Base-by-base conservation (phyloP, 441 rosid species). In the Euphorbia celastroides region DNA sequence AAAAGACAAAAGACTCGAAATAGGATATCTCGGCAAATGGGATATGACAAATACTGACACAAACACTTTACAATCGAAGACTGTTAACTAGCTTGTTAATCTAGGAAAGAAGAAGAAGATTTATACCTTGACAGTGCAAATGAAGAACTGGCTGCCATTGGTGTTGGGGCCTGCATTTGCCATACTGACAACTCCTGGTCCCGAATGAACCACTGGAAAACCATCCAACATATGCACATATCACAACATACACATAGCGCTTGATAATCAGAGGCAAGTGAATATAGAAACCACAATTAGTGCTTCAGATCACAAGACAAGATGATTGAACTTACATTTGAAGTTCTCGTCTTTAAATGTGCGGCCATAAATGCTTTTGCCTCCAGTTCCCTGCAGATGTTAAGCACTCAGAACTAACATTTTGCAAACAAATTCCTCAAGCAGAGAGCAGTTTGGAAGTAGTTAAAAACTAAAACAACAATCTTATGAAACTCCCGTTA, bases 131-230 rank as follows among this genome's bases (percentile, higher is more conserved):
- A 92, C 96, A 30, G 98, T 95, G 85, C 98, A 92, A 72, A 95
- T 88, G 73, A 95, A 95, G 75, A 92, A 90, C 72, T 95, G 98
- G 73, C 99, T 95, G 46, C 99, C 98, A 56, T 95, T 94, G 61
- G 99, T 94, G 77, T 94, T 92, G 32, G 99, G 98, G 54, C 99
- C 98, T 63, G 98, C 98, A 83, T 95, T 95, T 59, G 98, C 99
- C 99, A 95, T 95, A 70, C 99, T 90, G 63, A 90, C 65, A 72
- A 95, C 79, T 74, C 99, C 99, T 67, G 98, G 96, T 77, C 95
- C 99, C 13, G 60, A 71, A 75, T 95, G 99, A 12, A 89, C 44
- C 77, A 95, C 99, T 95, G 96, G 13, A 38, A 83, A 80, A 60
- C 16, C 64, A 76, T 62, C 60, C 19, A 13, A 44, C 50, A 44